Base-by-base conservation (phyloP, 2,329 filamentous ascomycete species). In the Xylaria sp. region DNA sequence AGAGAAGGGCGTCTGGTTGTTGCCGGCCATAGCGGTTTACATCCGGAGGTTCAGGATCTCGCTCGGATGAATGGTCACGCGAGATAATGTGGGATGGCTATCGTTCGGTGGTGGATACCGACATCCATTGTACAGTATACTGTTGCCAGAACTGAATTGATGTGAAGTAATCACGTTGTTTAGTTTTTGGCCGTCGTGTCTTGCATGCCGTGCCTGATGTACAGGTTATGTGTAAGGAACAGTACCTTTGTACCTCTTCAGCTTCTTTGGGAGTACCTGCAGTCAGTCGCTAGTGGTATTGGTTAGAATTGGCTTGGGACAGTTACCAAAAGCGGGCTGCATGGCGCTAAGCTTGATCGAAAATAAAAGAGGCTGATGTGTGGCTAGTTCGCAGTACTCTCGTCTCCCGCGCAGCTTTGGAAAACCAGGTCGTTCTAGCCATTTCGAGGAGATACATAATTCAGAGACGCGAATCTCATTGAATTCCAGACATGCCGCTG, bases 1-100 rank as follows among this genome's bases (percentile, higher is more conserved):
- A 10, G 90, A 87, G 61, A 93, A 86, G 8, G 83, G 81, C 15
- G 74, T 71, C 28, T 73, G 57, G 59, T 37, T 64, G 12, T 70
- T 71, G 56, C 62, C 67, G 15, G 75, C 50, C 77, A 78, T 78
- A 34, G 44, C 65, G 70, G 23, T 15, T 44, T 41, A 18, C 9
- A 34, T 32, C 56, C 50, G 59, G 59, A 52, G 37, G 28, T 12
- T 9, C 23, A 18, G 48, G n/a, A 25, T 68, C 8, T 62, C 20
- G 58, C 8, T 62, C 20, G 58, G n/a, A 51, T 48, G 52, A n/a
- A 59, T 39, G 25, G 25, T 32, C 23, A 39, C 34, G 55, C 20
- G 34, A 10, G 5, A 23, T 51, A 25, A 32, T 54, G 28, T 15
- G 10, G 52, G 34, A 15, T 18, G 37, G 13, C 23, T n/a, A 5